These are phyloP conservation scores for Albugo laibachii DNA, from an alignment of 352 stramenopile species.

Conservation along the genomic window DNA sequence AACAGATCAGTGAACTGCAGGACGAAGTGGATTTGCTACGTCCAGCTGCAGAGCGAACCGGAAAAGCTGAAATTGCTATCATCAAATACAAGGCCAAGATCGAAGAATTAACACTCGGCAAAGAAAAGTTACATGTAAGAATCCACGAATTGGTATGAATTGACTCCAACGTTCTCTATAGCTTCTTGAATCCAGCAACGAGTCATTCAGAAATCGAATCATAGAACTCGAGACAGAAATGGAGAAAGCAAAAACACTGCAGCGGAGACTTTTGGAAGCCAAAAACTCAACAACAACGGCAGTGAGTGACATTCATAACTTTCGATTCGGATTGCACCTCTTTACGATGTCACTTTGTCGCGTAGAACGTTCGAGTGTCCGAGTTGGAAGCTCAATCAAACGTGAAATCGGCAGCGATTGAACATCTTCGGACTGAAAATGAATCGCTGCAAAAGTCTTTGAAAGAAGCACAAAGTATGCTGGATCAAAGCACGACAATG, in stretches of 20 bases:
- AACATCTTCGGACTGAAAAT: slow-evolving; percentile 10
- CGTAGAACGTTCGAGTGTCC: slow-evolving; percentile 37
- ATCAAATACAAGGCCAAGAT: slow-evolving; percentile 56
- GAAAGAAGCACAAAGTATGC: slow-evolving; percentile 17
- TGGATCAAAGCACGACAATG: slow-evolving; percentile 30
- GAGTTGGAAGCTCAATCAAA: slow-evolving; percentile 24
- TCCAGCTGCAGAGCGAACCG: slow-evolving; percentile 20
- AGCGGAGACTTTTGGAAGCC: slow-evolving; percentile 41
- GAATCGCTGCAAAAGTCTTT: slow-evolving; percentile 15
- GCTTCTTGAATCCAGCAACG: slow-evolving; percentile 31
- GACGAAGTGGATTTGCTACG: slow-evolving; percentile 57
- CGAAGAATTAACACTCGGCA: slow-evolving; percentile 27
- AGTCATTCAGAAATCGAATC: slow-evolving; percentile 28
- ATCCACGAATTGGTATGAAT: neutral
- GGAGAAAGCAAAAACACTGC: slow-evolving; percentile 19
- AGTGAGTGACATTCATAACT: slow-evolving; percentile 13
- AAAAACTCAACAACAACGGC: slow-evolving; percentile 41
- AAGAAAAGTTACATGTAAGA: slow-evolving; percentile 29
- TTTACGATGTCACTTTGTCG: neutral
- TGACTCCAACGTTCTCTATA: slow-evolving; percentile 4
- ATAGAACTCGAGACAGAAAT: slow-evolving; percentile 29
- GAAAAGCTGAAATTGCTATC: slow-evolving; percentile 22
- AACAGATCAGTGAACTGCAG: slow-evolving; percentile 16
- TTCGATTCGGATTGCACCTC: neutral
- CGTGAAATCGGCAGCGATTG: slow-evolving; percentile 15